Base-by-base conservation (phyloP, 495 filamentous ascomycete species). In the Neurospora tetraspora region DNA sequence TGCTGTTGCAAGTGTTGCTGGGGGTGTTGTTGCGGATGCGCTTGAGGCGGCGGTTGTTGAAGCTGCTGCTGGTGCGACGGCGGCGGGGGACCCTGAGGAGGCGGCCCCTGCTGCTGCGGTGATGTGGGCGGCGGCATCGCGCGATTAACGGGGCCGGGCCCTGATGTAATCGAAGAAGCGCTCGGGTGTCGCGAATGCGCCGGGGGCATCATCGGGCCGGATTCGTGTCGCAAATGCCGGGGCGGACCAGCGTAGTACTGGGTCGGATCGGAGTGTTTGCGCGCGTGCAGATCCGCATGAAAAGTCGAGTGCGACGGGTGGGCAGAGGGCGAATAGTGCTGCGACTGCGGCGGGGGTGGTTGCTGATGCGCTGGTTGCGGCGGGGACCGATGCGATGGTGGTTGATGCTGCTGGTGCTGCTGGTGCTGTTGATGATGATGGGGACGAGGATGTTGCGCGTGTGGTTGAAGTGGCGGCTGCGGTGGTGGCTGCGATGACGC, bases 181-280 rank as follows among this genome's bases (percentile, higher is more conserved):
- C 86, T 88, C 69, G 81, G 85, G 74, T 87, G 85, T 75, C 86
- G 85, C 73, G 85, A 81, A 77, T 88, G 86, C 37, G 80, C 74
- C 38, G 80, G 77, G 69, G 81, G 77, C 65, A 81, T 79, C 76
- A 85, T 82, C 16, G 85, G 77, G 42, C 81, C 80, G 69, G 83
- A 81, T 23, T 86, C 85, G 39, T 81, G 76, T 61, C 80, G 79
- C 76, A 87, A 87, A 36, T 82, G 80, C 78, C 84, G 82, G 43
- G 82, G 80, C 34, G 80, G 80, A 11, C 53, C 53, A 61, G 80
- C 76, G 72, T 84, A 84, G 77, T 82, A 84, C 69, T 80, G 76
- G 68, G 71, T 78, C n/a, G 81, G 77, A 70, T 85, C 86, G 76
- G 86, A 87, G 2, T 80, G 82, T 72, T 84, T 83, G 73, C 85